Evolutionary conservation across 1,284 basidiomycete genomes (phyloP), one percentile per base, ranked within the genome.

Genomic region (Rhodotorula mucilaginosa): DNA sequence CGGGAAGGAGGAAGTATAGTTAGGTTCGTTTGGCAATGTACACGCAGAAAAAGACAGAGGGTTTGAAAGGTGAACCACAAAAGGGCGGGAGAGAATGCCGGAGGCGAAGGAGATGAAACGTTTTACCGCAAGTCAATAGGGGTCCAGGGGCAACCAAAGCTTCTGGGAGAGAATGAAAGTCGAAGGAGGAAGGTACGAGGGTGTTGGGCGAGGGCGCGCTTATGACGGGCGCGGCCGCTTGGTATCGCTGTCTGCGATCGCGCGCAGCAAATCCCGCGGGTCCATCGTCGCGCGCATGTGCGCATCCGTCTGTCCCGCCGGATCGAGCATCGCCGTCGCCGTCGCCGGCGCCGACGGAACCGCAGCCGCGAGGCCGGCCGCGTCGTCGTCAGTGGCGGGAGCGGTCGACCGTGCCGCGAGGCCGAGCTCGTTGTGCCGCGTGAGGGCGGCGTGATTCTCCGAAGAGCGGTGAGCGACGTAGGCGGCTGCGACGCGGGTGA

Each of bases 241-340:
- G 21, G 49, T 26, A 26, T 74, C 73, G 15, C 68, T 52, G 19
- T 60, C 48, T 18, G 74, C 65, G 49, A 75, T 72, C 4, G 71
- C 71, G 31, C 74, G 64, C 49, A 75, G 46, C 58, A 75, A 31
- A 29, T 75, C 74, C 29, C 71, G 61, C 49, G 64, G 51, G n/a
- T 75, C 74, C 51, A 66, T 48, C 29, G 46, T 21, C 29, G 13
- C 19, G 31, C 18, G 21, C 13, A 31, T 5, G 12, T 48, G 19
- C 3, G n/a, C 8, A 16, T 61, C 57, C 34, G 23, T 5, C 5
- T 39, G 29, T 10, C 29, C 51, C 5, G 46, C 63, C 26, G 54
- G 31, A 1, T 15, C 61, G 4, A 59, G 64, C 7, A 63, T 47
- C 29, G 49, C 68, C 21, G 49, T 48, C 21, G 39, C 26, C 26